Evolutionary conservation across 257 asterid genomes (phyloP).

Genomic region (Solanum lycopersicoides): DNA sequence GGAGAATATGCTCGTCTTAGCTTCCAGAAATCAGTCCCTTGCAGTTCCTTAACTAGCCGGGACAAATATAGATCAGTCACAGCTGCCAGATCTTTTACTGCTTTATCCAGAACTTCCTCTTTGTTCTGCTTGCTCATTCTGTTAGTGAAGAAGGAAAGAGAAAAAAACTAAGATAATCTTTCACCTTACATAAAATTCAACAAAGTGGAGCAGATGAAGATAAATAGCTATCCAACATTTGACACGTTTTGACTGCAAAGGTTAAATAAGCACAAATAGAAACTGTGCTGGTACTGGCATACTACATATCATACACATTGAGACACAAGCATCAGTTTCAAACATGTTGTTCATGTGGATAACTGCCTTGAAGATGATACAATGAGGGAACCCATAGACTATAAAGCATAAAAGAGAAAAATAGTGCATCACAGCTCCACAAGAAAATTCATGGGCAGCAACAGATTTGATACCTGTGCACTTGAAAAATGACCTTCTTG

Average conservation of each 20-base stretch:
- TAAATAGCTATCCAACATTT: neutral
- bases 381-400: neutral
- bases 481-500: slow-evolving; percentile 94
- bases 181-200: neutral
- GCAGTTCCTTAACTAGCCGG: slow-evolving; percentile 70
- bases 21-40: slow-evolving; percentile 93
- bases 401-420: neutral
- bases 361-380: neutral
- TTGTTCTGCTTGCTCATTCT: slow-evolving; percentile 75
- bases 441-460: neutral
- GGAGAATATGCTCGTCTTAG: slow-evolving; percentile 93
- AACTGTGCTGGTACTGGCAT: neutral
- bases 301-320: neutral
- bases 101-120: slow-evolving; percentile 66
- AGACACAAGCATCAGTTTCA: neutral
- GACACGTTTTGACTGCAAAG: neutral
- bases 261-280: neutral
- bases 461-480: slow-evolving; percentile 59
- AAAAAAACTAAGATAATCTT: neutral
- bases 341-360: neutral
- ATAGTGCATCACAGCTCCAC: neutral
- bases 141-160: slow-evolving; percentile 3
- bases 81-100: slow-evolving; percentile 69
- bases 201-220: neutral
- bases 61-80: slow-evolving; percentile 59